phyloP scores from a whole-genome alignment of 225 moss, liverwort and hornwort genomes.

The Sphagnum contortum region DNA sequence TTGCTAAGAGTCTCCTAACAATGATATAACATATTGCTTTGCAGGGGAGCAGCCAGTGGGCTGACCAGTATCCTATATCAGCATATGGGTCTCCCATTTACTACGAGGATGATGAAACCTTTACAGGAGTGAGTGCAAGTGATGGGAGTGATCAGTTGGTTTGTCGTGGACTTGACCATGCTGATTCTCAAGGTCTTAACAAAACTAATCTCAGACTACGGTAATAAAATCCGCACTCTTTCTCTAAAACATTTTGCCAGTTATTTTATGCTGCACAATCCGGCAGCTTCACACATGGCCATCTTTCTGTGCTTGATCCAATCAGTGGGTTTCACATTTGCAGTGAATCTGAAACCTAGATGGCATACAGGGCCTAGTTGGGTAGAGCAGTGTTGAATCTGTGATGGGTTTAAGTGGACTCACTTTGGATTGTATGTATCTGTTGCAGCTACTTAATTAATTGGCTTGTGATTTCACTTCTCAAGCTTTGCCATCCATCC shows the following conservation, averaged over 20 bases:
- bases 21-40: background rate
- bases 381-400: too few relatives aligned
- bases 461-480: constrained; percentile 83
- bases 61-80: constrained; percentile 45
- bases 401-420: too few relatives aligned
- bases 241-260: too few relatives aligned
- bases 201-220: constrained; percentile 68
- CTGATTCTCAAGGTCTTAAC: constrained; percentile 87
- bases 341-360: too few relatives aligned
- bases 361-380: too few relatives aligned
- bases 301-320: too few relatives aligned
- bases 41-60: constrained; percentile 52
- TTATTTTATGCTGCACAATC: too few relatives aligned
- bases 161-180: constrained; percentile 80
- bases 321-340: too few relatives aligned
- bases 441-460: constrained; percentile 59
- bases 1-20: too few relatives aligned
- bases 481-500: constrained; percentile 86
- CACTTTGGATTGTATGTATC: too few relatives aligned
- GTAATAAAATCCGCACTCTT: constrained; percentile 8
- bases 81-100: constrained; percentile 26
- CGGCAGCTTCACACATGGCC: too few relatives aligned
- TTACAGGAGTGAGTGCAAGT: constrained; percentile 8
- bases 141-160: constrained; percentile 32
- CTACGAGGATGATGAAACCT: constrained; percentile 17